Conservation (phyloP, 176 grass and related monocot species). For the Cenchrus purpureus region DNA sequence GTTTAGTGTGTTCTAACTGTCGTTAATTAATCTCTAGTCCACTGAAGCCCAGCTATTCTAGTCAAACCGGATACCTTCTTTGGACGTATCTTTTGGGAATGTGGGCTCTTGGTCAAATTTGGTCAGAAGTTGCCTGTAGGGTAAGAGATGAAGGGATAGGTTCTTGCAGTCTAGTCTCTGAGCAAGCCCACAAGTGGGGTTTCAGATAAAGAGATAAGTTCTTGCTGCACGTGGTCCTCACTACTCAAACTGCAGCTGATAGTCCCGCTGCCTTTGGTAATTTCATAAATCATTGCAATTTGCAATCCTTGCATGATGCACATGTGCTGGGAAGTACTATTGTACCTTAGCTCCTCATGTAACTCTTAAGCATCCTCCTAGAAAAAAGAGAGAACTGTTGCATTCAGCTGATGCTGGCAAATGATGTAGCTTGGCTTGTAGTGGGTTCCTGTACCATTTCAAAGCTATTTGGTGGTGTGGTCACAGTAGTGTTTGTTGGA, state of each 20-base stretch:
- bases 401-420: background rate
- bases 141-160: slow-evolving; percentile 25
- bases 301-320: slow-evolving; percentile 18
- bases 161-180: slow-evolving; percentile 25
- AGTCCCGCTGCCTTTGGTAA: background rate
- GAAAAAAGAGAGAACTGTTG: background rate
- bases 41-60: background rate
- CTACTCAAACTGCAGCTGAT: background rate
- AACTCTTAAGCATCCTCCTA: slow-evolving; percentile 5
- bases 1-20: slow-evolving; percentile 4
- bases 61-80: background rate
- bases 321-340: background rate
- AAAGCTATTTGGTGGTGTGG: slow-evolving; percentile 19
- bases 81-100: slow-evolving; percentile 21
- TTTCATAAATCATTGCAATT: background rate
- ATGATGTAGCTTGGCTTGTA: slow-evolving; percentile 10
- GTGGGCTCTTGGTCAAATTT: slow-evolving; percentile 21
- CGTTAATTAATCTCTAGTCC: slow-evolving; percentile 17
- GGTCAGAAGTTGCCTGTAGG: slow-evolving; percentile 21
- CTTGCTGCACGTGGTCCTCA: slow-evolving; percentile 11
- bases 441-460: background rate
- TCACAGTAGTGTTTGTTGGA: background rate
- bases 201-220: slow-evolving; percentile 14
- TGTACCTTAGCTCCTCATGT: slow-evolving; percentile 5
- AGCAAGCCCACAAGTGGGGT: slow-evolving; percentile 26